Evolutionary conservation across 1,139 yeast species (phyloP).

Genomic region (Debaryomyces robertsiae): DNA sequence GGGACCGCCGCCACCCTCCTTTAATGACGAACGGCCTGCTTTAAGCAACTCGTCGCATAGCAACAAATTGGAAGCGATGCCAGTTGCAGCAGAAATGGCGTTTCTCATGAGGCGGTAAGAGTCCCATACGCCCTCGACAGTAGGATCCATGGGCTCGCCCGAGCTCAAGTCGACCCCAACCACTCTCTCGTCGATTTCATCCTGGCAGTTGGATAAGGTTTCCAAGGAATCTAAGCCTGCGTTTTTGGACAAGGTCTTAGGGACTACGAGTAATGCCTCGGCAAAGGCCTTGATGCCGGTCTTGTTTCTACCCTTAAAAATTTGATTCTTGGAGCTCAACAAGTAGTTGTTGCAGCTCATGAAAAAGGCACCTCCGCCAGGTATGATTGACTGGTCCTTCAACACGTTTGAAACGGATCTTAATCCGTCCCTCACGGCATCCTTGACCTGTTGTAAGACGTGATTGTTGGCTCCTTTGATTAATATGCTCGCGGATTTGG

Average conservation of each 20-base stretch:
- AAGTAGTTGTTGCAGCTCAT: conserved; percentile 78
- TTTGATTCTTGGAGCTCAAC: conserved; percentile 47
- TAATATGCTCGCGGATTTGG: conserved; percentile 87
- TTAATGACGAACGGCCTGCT: conserved; percentile 92
- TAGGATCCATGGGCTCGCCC: conserved; percentile 97
- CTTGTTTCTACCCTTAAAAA: conserved; percentile 82
- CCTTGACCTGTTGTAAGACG: conserved; percentile 87
- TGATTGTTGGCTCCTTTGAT: conserved; percentile 93
- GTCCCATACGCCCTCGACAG: conserved; percentile 95
- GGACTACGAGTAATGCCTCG: conserved; percentile 86
- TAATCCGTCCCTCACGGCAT: conserved; percentile 95
- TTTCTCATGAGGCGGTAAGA: conserved; percentile 91
- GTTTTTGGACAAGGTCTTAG: conserved; percentile 88
- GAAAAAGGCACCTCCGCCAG: conserved; percentile 98
- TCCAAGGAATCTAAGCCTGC: conserved; percentile 95
- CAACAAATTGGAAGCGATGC: conserved; percentile 88
- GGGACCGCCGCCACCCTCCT: conserved; percentile 48
- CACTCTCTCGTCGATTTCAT: conserved; percentile 81
- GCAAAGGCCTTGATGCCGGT: conserved; percentile 93
- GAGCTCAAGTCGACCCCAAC: conserved; percentile 90
- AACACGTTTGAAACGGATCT: conserved; percentile 92
- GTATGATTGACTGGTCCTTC: conserved; percentile 81
- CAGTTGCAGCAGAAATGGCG: conserved; percentile 89
- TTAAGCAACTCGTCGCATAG: conserved; percentile 94
- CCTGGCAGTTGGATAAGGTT: conserved; percentile 86